phyloP scores from a whole-genome alignment of 2,329 filamentous ascomycete genomes.

The Arachnomyces sp. region DNA sequence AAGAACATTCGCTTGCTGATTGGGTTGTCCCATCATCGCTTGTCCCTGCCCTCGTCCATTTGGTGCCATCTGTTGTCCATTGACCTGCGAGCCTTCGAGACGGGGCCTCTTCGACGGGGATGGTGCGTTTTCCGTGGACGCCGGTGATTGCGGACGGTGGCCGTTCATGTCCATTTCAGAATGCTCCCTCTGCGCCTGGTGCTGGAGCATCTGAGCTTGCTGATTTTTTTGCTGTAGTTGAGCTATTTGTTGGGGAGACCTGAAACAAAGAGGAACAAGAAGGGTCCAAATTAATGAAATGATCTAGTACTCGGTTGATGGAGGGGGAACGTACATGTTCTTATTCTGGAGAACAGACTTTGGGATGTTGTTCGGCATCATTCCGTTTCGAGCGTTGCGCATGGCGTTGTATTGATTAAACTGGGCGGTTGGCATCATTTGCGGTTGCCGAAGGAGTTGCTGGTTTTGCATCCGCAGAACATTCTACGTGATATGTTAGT shows the following conservation, averaged over 20 bases:
- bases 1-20: slow-evolving; percentile 44
- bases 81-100: slow-evolving; percentile 66
- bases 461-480: slow-evolving; percentile 63
- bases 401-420: slow-evolving; percentile 54
- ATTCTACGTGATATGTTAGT: slow-evolving; percentile 43
- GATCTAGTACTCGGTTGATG: too few species aligned
- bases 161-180: slow-evolving; percentile 81
- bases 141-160: slow-evolving; percentile 72
- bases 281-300: slow-evolving; percentile 1
- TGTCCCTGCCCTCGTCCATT: slow-evolving; percentile 63
- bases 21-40: slow-evolving; percentile 62
- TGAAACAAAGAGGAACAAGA: slow-evolving; percentile 28
- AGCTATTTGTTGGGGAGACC: slow-evolving; percentile 59
- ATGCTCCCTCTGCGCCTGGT: slow-evolving; percentile 80
- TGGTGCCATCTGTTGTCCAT: slow-evolving; percentile 68
- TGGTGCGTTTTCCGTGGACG: slow-evolving; percentile 75
- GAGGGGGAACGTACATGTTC: slow-evolving; percentile 29
- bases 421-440: slow-evolving; percentile 48
- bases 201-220: slow-evolving; percentile 56
- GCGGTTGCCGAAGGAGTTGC: slow-evolving; percentile 65
- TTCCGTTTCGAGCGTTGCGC: slow-evolving; percentile 47
- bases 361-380: slow-evolving; percentile 46
- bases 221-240: slow-evolving; percentile 54
- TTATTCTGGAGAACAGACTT: slow-evolving; percentile 72
- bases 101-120: slow-evolving; percentile 88